Conservation (phyloP, 345 rosid genomes). For the Gossypioides kirkii region DNA sequence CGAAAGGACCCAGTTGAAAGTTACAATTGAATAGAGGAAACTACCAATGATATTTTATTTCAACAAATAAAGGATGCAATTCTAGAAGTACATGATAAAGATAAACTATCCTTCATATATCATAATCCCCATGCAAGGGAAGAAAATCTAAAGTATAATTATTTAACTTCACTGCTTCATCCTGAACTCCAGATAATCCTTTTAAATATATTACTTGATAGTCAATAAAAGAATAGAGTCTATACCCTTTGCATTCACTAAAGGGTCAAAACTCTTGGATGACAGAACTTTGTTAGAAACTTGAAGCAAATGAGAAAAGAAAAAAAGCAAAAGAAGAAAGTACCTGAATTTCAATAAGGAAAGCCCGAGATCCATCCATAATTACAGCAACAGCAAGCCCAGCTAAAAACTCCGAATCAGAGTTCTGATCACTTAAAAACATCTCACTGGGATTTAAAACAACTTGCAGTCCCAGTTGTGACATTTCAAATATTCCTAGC, state of each 20-base stretch:
- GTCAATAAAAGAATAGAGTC: background rate
- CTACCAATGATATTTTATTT: background rate
- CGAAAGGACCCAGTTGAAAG: background rate
- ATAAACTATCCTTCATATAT: background rate
- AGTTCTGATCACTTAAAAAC: conserved; percentile 59
- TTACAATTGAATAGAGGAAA: background rate
- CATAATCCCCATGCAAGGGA: background rate
- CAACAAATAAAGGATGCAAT: background rate
- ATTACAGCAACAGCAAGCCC: conserved; percentile 88
- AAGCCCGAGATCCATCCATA: conserved; percentile 86
- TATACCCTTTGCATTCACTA: background rate
- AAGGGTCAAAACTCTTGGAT: background rate
- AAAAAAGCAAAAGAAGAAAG: background rate
- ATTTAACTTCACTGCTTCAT: too few relatives aligned
- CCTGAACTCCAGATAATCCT: background rate
- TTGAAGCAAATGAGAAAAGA: background rate
- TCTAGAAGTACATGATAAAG: background rate
- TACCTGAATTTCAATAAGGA: conserved; percentile 91
- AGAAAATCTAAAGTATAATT: background rate
- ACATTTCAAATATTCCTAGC: conserved; percentile 96
- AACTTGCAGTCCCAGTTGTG: conserved; percentile 62
- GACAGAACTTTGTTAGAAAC: background rate
- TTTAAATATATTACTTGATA: background rate
- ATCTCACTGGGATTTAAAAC: conserved; percentile 84
- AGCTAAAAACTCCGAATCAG: conserved; percentile 75